Percentiles rank a stretch among this genome's conserved stretches.
Evolutionary conservation across 129 eudicot genomes (phyloP).

Genomic region (Tanacetum coccineum): DNA sequence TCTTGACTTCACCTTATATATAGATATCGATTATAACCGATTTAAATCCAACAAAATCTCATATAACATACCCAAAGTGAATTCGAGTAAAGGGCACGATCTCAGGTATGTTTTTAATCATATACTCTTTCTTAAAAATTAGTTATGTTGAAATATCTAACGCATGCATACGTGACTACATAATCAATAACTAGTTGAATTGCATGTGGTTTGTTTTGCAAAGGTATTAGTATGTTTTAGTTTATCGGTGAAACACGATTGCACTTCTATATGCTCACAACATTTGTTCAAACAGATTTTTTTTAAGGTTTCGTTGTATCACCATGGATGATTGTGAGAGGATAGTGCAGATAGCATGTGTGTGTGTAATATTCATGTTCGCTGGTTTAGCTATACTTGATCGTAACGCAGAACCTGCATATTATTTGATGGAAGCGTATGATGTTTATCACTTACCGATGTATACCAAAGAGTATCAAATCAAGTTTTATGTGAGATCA

Average conservation of each 20-base stretch:
- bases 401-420: background rate
- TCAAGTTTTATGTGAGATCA: background rate
- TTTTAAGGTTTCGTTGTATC: background rate
- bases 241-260: background rate
- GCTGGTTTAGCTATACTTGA: no score
- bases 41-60: no score
- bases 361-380: no score
- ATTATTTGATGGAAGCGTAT: background rate
- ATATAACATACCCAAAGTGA: background rate
- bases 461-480: background rate
- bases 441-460: background rate
- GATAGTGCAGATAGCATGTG: no score
- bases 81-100: background rate
- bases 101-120: background rate
- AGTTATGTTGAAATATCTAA: no score
- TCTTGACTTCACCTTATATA: background rate
- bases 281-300: background rate
- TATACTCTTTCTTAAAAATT: background rate
- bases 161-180: no score
- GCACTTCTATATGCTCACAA: background rate
- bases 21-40: background rate
- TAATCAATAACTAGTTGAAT: no score
- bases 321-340: no score
- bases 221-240: background rate
- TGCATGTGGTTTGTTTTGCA: background rate